Conservation (phyloP, 2,329 filamentous ascomycete species). For the Gremmenia infestans region DNA sequence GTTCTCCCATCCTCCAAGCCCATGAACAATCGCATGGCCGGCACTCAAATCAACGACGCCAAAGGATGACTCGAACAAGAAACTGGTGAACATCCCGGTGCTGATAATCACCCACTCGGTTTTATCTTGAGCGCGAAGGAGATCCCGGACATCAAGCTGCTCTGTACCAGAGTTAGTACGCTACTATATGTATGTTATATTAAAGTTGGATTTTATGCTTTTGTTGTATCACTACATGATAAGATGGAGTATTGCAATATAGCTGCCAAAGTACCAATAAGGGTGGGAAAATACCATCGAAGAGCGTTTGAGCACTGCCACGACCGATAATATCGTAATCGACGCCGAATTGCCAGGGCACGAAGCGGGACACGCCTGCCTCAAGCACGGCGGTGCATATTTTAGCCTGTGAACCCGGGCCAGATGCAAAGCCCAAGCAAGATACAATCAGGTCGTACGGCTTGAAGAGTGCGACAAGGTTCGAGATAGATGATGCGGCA, state of each 20-base stretch:
- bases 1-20: slow-evolving; percentile 57
- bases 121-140: slow-evolving; percentile 42
- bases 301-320: slow-evolving; percentile 57
- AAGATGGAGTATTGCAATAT: too few species aligned
- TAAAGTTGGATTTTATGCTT: too few species aligned
- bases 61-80: slow-evolving; percentile 59
- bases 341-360: slow-evolving; percentile 72
- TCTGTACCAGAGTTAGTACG: slow-evolving; percentile 26
- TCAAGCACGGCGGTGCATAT: slow-evolving; percentile 50
- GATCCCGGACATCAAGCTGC: slow-evolving; percentile 53
- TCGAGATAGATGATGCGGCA: slow-evolving; percentile 30
- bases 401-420: slow-evolving; percentile 52
- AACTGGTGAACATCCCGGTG: slow-evolving; percentile 68
- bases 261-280: too few species aligned
- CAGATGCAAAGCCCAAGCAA: slow-evolving; percentile 56
- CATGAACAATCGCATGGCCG: slow-evolving; percentile 47
- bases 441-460: slow-evolving; percentile 51
- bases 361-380: slow-evolving; percentile 46
- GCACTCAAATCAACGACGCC: slow-evolving; percentile 52
- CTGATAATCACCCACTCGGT: slow-evolving; percentile 60
- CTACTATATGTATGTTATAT: too few species aligned
- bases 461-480: slow-evolving; percentile 41
- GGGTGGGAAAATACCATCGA: slow-evolving; percentile 41
- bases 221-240: too few species aligned
- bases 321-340: slow-evolving; percentile 62